phyloP scores from a whole-genome alignment of 805 yeast genomes.

The Zygosaccharomyces lentus region DNA sequence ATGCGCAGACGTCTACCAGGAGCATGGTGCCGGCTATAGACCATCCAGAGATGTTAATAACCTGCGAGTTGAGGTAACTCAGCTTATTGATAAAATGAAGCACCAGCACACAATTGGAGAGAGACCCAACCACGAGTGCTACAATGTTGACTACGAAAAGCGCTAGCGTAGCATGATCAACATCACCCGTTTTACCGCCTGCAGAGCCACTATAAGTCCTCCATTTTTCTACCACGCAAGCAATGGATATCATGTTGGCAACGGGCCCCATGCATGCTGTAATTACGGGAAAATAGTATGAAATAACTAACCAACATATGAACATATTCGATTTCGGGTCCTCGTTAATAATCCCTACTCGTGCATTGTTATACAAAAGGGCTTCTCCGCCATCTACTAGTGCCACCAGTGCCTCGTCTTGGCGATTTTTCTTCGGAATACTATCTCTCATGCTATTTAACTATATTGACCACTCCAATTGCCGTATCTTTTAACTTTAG shows the following conservation, averaged over 20 bases:
- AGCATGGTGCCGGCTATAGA: conserved; percentile 53
- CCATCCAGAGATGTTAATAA: conserved; percentile 62
- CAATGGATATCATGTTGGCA: conserved; percentile 67
- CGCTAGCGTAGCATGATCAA: conserved; percentile 32
- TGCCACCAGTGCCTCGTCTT: conserved; percentile 5
- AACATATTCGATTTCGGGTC: conserved; percentile 26
- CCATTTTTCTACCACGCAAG: conserved; percentile 73
- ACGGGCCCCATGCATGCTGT: conserved; percentile 79
- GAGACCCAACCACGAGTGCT: conserved; percentile 58
- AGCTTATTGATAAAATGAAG: conserved; percentile 62
- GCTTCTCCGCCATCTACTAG: conserved; percentile 10
- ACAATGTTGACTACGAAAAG: conserved; percentile 56
- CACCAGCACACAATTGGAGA: conserved; percentile 65
- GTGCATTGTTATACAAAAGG: conserved; percentile 22
- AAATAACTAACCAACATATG: conserved; percentile 56
- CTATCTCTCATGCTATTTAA: neutral
- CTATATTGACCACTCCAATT: too few species aligned
- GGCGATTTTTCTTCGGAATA: neutral
- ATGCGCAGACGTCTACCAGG: conserved; percentile 38
- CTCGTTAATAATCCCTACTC: conserved; percentile 27
- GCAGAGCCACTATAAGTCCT: conserved; percentile 24
- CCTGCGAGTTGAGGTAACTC: conserved; percentile 57
- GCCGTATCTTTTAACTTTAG: too few species aligned
- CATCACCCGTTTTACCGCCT: neutral
- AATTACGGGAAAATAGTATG: conserved; percentile 67